Evolutionary conservation across 2,329 filamentous ascomycete genomes (phyloP).

Genomic region (Diaporthe velutina): DNA sequence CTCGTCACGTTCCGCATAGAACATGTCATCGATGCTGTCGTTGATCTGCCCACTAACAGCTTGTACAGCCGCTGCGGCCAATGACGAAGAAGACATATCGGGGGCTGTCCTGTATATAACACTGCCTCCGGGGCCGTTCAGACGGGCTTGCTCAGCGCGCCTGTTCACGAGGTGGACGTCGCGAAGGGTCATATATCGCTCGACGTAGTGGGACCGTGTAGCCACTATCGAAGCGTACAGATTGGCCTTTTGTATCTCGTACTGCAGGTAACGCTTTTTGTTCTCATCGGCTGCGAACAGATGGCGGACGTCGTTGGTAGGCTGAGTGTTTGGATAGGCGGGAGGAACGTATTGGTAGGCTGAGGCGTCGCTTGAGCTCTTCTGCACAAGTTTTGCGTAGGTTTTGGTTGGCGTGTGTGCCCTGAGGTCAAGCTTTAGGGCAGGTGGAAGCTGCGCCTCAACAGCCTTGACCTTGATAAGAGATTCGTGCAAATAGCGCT

Average conservation of each 20-base stretch:
- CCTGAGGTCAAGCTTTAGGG: conserved; percentile 60
- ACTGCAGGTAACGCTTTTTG: conserved; percentile 73
- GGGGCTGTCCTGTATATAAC: conserved; percentile 51
- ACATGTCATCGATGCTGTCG: conserved; percentile 76
- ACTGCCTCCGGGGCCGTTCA: conserved; percentile 45
- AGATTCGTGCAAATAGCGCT: conserved; percentile 77
- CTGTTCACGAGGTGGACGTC: conserved; percentile 71
- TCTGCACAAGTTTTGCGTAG: conserved; percentile 44
- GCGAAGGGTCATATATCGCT: conserved; percentile 84
- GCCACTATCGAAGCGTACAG: conserved; percentile 86
- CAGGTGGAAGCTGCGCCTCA: conserved; percentile 75
- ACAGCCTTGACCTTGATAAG: conserved; percentile 78
- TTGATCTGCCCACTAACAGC: conserved; percentile 61
- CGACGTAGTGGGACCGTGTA: conserved; percentile 86
- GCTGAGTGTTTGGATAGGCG: conserved; percentile 59
- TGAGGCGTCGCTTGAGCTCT: conserved; percentile 58
- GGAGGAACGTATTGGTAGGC: conserved; percentile 67
- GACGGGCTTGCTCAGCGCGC: conserved; percentile 50
- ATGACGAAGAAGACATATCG: conserved; percentile 43
- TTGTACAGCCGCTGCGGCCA: conserved; percentile 54
- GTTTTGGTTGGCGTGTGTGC: conserved; percentile 62
- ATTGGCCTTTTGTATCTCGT: conserved; percentile 93
- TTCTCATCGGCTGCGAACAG: conserved; percentile 62
- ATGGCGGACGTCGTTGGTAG: conserved; percentile 64
- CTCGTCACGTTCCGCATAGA: conserved; percentile 82